These are phyloP conservation scores for Amoebophrya sp. DNA, from an alignment of 169 alveolate species.

Conservation along the genomic window DNA sequence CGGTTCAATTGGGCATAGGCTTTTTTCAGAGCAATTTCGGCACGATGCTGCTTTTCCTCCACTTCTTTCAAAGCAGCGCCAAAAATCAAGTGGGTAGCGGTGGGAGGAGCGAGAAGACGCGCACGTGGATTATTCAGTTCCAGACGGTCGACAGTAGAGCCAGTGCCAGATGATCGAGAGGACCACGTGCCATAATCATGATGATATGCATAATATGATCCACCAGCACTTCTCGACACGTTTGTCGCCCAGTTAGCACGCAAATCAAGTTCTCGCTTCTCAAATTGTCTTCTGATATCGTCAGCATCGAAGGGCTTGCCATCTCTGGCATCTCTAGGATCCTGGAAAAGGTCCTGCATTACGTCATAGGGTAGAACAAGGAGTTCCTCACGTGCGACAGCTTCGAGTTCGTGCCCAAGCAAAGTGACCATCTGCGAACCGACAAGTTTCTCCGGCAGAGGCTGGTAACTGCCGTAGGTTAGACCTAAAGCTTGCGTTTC, in stretches of 20 bases:
- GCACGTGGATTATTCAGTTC: no score
- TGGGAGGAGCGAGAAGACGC: background rate
- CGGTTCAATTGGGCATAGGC: background rate
- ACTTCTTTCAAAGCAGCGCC: background rate
- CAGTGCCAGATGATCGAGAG: no score
- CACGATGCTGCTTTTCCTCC: background rate
- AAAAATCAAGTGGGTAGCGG: background rate
- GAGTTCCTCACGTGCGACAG: background rate
- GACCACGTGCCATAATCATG: no score
- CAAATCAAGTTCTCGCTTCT: no score
- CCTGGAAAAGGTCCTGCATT: background rate
- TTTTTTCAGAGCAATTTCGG: no score
- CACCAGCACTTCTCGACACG: no score
- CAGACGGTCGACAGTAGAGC: no score
- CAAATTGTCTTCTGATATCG: background rate
- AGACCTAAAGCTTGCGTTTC: background rate
- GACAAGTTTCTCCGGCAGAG: background rate
- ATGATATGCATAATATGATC: no score
- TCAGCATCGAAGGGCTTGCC: background rate
- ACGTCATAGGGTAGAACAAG: background rate
- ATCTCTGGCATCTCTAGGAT: background rate
- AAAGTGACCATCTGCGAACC: background rate
- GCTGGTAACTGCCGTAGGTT: background rate
- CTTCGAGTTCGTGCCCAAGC: slow-evolving; percentile 11
- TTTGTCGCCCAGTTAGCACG: no score